Base-by-base conservation (phyloP, 1,284 basidiomycete genomes). In the Mycena citricolor region DNA sequence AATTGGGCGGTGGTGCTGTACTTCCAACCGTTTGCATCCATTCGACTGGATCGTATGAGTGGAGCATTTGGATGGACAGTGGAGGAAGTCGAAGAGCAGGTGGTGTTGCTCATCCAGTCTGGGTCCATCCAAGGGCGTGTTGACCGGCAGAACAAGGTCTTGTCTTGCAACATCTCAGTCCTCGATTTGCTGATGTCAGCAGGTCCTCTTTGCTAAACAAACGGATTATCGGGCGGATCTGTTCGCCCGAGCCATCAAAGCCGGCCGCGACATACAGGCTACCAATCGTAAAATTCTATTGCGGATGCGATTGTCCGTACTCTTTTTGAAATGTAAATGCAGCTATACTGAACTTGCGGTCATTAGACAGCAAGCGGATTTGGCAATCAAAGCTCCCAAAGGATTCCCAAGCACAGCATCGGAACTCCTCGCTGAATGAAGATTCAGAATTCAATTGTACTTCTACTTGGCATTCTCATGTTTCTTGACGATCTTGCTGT, bases 21-120 rank as follows among this genome's bases (percentile, higher is more conserved):
- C 66, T 90, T 94, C 70, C 77, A 83, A 52, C 90, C 92, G 0
- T 94, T 92, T 61, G 64, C 84, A 31, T 79, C 85, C 13, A 88
- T 94, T 60, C 76, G 79, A 52, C 77, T 95, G 19, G 77, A 83
- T 30, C 76, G 86, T 23, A 89, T 94, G 85, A 81, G 83, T 29
- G 64, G 65, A 2, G 88, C 90, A 4, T 94, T 95, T 57, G 92
- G 92, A 5, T 89, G 89, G 81, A 71, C 73, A 0, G 67, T 85
- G 4, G 76, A 79, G 10, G 79, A 82, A 47, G 77, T 87, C 13
- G 82, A 88, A 60, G 66, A 69, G 32, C 77, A 85, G 50, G 79
- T 93, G 32, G 82, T 90, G 5, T 63, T 67, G 14, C 74, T 93
- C 24, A 90, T 94, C 49, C 81, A 86, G 58, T 69, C 70, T 2